Evolutionary conservation across 495 filamentous ascomycete species (phyloP).

Genomic region (Penicillium roqueforti): DNA sequence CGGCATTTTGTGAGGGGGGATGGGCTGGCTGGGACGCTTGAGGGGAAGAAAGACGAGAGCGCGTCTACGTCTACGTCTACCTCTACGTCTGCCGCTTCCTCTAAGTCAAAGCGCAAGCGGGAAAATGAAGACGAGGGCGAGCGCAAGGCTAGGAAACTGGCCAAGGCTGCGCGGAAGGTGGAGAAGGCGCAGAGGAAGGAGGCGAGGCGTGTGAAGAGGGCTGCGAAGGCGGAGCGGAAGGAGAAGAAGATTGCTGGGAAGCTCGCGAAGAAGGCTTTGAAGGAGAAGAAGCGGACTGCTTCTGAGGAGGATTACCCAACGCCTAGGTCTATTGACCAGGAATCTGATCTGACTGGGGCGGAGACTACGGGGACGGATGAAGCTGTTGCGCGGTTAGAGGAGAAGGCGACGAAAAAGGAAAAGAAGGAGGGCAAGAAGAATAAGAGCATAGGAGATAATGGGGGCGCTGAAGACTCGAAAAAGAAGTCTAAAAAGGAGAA

Average conservation of each 20-base stretch:
- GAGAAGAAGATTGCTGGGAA: slow-evolving; percentile 23
- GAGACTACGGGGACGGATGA: slow-evolving; percentile 20
- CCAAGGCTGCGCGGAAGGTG: slow-evolving; percentile 27
- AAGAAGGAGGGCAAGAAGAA: slow-evolving; percentile 22
- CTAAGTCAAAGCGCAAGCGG: slow-evolving; percentile 24
- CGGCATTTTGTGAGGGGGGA: slow-evolving; percentile 76
- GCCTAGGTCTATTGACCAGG: slow-evolving; percentile 35
- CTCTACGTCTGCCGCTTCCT: no score
- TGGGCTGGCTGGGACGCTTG: slow-evolving; percentile 62
- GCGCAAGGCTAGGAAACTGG: slow-evolving; percentile 19
- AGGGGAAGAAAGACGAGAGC: slow-evolving; percentile 17
- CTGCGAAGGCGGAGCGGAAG: slow-evolving; percentile 27
- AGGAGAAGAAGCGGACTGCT: slow-evolving; percentile 23
- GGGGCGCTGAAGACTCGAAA: slow-evolving; percentile 15
- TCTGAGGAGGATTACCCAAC: slow-evolving; percentile 40
- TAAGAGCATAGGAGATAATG: slow-evolving; percentile 37
- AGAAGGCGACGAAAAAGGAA: slow-evolving; percentile 24
- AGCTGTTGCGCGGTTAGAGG: neutral
- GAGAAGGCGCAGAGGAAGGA: slow-evolving; percentile 36
- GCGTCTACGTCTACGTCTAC: slow-evolving; percentile 19
- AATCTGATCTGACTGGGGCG: slow-evolving; percentile 13
- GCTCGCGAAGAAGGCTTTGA: slow-evolving; percentile 27
- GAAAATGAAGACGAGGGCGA: slow-evolving; percentile 16
- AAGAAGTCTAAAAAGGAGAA: slow-evolving; percentile 35
- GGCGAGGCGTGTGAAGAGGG: slow-evolving; percentile 27